Evolutionary conservation across 768 basidiomycete species (phyloP).

Genomic region (Chlorophyllum brunneum): DNA sequence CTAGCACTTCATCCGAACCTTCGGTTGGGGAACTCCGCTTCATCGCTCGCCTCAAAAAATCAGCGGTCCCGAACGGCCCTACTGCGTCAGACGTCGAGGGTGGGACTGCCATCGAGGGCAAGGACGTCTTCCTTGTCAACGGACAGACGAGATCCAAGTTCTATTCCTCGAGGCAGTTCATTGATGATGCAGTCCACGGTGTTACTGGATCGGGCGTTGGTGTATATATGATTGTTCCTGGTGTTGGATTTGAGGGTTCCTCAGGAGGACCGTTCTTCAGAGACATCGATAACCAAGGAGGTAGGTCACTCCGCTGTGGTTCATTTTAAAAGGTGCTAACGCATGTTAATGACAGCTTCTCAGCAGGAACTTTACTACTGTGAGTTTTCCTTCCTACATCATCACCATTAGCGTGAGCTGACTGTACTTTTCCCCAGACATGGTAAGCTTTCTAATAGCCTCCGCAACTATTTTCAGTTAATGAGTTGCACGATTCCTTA

Average conservation of each 20-base stretch:
- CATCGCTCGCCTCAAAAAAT: constrained; percentile 28
- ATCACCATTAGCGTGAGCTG: constrained; percentile 3
- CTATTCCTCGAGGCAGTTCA: constrained; percentile 32
- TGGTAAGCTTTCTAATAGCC: constrained; percentile 6
- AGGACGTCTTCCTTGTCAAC: constrained; percentile 28
- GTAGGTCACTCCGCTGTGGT: constrained; percentile 13
- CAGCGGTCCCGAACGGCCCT: constrained; percentile 26
- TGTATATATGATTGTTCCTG: constrained; percentile 30
- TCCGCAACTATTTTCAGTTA: background rate
- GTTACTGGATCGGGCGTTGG: constrained; percentile 28
- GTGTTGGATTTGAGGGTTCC: constrained; percentile 27
- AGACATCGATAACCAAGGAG: constrained; percentile 34
- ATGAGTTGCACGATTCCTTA: background rate
- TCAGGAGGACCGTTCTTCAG: constrained; percentile 31
- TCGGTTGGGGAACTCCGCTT: constrained; percentile 35
- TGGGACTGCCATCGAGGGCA: constrained; percentile 33
- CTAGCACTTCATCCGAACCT: constrained; percentile 30
- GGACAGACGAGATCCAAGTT: constrained; percentile 31
- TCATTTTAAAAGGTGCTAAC: background rate
- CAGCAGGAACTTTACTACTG: constrained; percentile 34
- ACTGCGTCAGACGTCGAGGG: constrained; percentile 25
- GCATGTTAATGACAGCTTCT: constrained; percentile 16
- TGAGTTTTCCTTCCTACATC: constrained; percentile 16
- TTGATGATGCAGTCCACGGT: constrained; percentile 31
- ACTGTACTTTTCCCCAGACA: constrained; percentile 16